Evolutionary conservation across 140 eudicot species (phyloP), one percentile per base, ranked within the genome.

Genomic region (Stevia rebaudiana): DNA sequence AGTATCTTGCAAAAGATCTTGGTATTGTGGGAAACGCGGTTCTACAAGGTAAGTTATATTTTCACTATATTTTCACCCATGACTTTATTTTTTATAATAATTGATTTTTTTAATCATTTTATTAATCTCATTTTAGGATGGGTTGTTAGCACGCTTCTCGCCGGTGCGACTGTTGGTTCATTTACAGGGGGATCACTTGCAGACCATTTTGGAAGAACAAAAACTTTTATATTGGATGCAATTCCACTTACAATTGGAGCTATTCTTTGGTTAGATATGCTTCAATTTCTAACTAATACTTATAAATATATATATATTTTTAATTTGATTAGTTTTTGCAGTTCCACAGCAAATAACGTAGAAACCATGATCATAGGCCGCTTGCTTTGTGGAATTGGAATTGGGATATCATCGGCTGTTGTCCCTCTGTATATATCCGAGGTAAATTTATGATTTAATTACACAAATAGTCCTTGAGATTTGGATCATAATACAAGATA

Each of bases 151-250:
- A 60, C 87, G 40, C 83, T 86, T 79, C 98, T 92, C 65, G 98
- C 98, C 61, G 96, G 98, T 64, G 98, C 98, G 41, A 88, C 96
- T 47, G 81, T 92, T 56, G 98, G 98, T 70, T 92, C 98, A 46
- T 92, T 92, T 67, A 85, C 96, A 36, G 98, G 98, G 36, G 98
- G 98, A 48, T 61, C 94, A 60, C 70, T 92, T 79, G 98, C 98
- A 68, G 98, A 92, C 75, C 77, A 76, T 72, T 85, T 92, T 17
- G 98, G 98, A 24, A 77, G 98, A 69, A 92, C 90, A 69, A 85
- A 82, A 71, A 88, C 98, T 52, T 92, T 88, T 65, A 53, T 71
- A 22, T 74, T 92, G 62, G 96, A 92, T 80, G 94, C 95, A 68
- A 83, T 92, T 61, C 98, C 98, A 15, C 95, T 92, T 53, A 74